Evolutionary conservation across 805 yeast species (phyloP), one percentile per base, ranked within the genome.

Genomic region (Starmera dryadoides): DNA sequence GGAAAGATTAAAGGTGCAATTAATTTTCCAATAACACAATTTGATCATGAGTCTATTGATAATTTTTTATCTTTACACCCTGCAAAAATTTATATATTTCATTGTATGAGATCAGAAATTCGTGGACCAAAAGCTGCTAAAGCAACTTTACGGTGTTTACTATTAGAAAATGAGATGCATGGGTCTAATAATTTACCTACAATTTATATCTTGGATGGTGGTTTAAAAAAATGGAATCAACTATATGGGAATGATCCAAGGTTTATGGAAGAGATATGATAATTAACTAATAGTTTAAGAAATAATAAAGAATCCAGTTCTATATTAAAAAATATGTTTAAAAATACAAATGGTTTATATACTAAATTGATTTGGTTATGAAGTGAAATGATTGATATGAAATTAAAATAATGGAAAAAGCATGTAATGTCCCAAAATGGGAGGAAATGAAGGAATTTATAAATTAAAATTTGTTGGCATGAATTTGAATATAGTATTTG

Each of bases 81-180:
- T 15, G 20, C n/a, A 1, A 31, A 41, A 9, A 31, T 16, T 1
- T 46, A 42, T 31, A 39, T 51, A 6, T 46, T 53, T 38, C 56
- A 53, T 31, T 52, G 56, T 26, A 52, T 52, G 55, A 36, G 56
- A 38, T 48, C 53, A 7, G 41, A 50, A 35, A 36, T 34, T 6
- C 29, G 56, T 22, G 55, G 55, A 8, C 56, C 56, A 1, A 28
- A 32, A 4, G 42, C 50, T 36, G 41, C 49, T 0, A 33, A 34
- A 23, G 36, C 26, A 26, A 43, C 50, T 15, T 21, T 49, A 2
- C 28, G 40, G 11, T 35, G 45, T 26, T 30, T 39, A 3, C n/a
- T 32, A 14, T 11, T 40, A 15, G 11, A 37, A 6, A 22, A 39
- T 14, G 40, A 17, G 4, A 38, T n/a, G 33, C 10, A 42, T 34